Base-by-base conservation (phyloP, 768 basidiomycete species). In the Tulasnella sp. region DNA sequence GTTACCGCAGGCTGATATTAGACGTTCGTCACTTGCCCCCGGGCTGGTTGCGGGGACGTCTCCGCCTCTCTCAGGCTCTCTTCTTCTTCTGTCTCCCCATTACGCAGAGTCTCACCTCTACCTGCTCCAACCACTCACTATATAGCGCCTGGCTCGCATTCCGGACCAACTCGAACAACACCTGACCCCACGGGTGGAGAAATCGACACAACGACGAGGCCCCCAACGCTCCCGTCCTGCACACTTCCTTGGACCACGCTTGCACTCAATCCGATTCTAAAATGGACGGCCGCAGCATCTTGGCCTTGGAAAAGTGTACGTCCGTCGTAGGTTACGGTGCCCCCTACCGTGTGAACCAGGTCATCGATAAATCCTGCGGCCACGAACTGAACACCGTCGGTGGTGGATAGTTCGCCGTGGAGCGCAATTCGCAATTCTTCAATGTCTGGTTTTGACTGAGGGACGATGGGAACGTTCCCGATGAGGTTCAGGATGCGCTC, bases 21-120 rank as follows among this genome's bases (percentile, higher is more conserved):
- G 87, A 91, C 82, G 82, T 91, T 75, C 84, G 86, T 19, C 90
- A 91, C 82, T 91, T 91, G 89, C 91, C 91, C 16, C n/a, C n/a
- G n/a, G n/a, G 85, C 89, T 81, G 90, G 90, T 9, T 75, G 76
- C 42, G 73, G 58, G 62, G 77, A 75, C 38, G 71, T 62, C n/a
- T n/a, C n/a, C n/a, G n/a, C n/a, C n/a, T n/a, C n/a, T n/a, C n/a
- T n/a, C n/a, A n/a, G n/a, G n/a, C n/a, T 21, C 34, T 5, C 34
- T 18, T 34, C 12, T 10, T 38, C 68, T 19, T 36, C 48, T 19
- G 21, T 68, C 24, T 44, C 46, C 18, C 31, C 39, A 4, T 24
- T 24, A 34, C 76, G 14, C 19, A 71, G 21, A 78, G n/a, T 62
- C 27, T 73, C 46, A 46, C 46, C 10, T 10, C 3, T 10, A 40